These are phyloP conservation scores for Cytospora piceae DNA, from an alignment of 2,329 filamentous ascomycete genomes.

Conservation along the genomic window DNA sequence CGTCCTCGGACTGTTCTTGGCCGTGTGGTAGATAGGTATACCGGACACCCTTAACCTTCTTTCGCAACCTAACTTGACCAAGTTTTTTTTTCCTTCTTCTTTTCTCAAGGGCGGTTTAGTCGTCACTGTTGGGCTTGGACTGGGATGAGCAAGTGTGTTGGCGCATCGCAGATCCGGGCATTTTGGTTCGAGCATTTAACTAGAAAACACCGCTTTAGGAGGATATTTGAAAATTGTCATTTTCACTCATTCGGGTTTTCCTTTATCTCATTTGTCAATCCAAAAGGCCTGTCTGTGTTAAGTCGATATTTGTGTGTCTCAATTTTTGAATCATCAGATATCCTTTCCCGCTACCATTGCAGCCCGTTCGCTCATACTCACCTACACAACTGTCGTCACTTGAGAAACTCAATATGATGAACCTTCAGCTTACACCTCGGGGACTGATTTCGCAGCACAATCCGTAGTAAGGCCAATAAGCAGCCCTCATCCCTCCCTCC, in stretches of 20 bases:
- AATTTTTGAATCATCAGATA: background rate
- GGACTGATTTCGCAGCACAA: background rate
- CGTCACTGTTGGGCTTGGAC: background rate
- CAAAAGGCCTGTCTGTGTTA: background rate
- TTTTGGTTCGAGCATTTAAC: background rate
- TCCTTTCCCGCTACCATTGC: background rate
- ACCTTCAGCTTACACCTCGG: too few species aligned
- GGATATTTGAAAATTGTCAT: background rate
- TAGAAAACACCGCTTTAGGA: background rate
- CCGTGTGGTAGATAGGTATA: constrained; percentile 5
- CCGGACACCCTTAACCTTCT: background rate
- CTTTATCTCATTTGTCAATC: background rate
- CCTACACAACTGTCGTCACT: constrained; percentile 7
- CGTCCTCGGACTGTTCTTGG: constrained; percentile 10
- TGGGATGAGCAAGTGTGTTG: background rate
- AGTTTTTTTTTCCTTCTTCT: background rate
- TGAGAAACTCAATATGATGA: background rate
- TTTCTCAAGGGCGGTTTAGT: background rate
- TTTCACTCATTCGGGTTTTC: background rate
- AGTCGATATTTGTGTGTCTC: background rate
- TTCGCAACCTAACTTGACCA: constrained; percentile 6
- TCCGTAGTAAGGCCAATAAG: background rate
- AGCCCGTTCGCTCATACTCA: background rate
- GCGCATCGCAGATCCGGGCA: background rate
- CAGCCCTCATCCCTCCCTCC: background rate